Percentiles rank a stretch among this genome's conserved stretches.
Conservation (phyloP, 345 rosid species). For the Rhodamnia argentea region DNA sequence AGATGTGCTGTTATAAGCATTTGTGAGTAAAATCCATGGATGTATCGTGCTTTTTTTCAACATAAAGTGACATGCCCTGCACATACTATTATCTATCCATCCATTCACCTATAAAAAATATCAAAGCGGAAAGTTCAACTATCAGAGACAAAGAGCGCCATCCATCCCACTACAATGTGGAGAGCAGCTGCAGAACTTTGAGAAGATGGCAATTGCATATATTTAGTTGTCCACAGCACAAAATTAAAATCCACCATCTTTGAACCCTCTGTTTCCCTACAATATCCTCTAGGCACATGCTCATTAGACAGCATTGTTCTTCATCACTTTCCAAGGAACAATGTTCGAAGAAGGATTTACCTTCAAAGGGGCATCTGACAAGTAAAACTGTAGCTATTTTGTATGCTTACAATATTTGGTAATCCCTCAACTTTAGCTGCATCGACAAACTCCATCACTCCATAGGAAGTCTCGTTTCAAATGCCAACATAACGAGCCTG, state of each 20-base stretch:
- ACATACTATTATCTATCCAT: not conserved
- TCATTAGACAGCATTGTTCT: not conserved
- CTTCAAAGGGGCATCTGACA: slow-evolving; percentile 54
- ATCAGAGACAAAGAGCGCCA: not conserved
- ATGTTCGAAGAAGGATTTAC: slow-evolving; percentile 13
- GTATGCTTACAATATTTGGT: slow-evolving; percentile 86
- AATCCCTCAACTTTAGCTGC: slow-evolving; percentile 74
- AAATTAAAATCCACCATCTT: not conserved
- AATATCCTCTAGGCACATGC: not conserved
- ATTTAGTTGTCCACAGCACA: not conserved
- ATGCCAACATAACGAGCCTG: slow-evolving; percentile 85
- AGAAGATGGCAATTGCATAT: not conserved
- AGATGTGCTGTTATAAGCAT: not conserved
- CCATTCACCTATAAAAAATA: not conserved
- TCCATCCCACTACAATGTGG: not conserved
- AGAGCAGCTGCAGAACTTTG: not conserved
- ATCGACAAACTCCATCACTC: slow-evolving; percentile 91
- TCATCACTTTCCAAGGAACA: not conserved
- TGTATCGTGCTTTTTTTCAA: not conserved
- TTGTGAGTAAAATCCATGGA: not conserved
- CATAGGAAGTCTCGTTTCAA: slow-evolving; percentile 85
- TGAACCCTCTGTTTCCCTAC: not conserved
- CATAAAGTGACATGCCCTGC: not conserved
- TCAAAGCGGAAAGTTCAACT: not conserved
- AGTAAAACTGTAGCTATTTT: slow-evolving; percentile 81